Evolutionary conservation across 495 filamentous ascomycete species (phyloP), one percentile per base, ranked within the genome.

Genomic region (Penicillium goetzii): DNA sequence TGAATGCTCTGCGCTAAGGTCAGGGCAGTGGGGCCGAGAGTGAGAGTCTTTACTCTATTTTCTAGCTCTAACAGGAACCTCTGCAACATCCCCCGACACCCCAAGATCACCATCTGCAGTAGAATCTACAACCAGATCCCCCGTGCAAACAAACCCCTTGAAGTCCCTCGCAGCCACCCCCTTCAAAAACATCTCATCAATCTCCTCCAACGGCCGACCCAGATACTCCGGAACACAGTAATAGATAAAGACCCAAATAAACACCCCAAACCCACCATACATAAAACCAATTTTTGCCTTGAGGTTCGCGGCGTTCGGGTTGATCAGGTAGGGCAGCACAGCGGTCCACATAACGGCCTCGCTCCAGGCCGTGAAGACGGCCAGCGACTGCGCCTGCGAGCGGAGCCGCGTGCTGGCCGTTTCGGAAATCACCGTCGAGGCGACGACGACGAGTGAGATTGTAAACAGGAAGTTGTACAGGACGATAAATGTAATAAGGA

Each of bases 241-340:
- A 21, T 8, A 59, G 8, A 40, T 40, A 32, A 15, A 10, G 10
- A 32, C 12, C 26, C 45, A 47, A n/a, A 41, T 53, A 26, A 14
- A 23, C 2, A 54, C 9, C 58, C 52, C 53, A 12, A 60, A 60
- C 0, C 30, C 58, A 28, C 49, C 58, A 28, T 40, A 60, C 32
- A 60, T 49, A 36, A 60, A 60, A 3, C 58, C 58, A 40, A 60
- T 60, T 30, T 54, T 60, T 3, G 58, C 58, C 34, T 60, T 60
- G 5, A 60, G 45, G 28, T 60, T 53, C 0, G 47, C 58, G 32
- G 52, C 52, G 5, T 32, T 34, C 1, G 58, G 58, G 23, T 60
- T 60, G 58, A 60, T 53, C 17, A 54, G 52, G 15, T 60, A 61
- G 0, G 59, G 59, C 2, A 51, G 15, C 21, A 61, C 51, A 49